phyloP scores from a whole-genome alignment of 1,139 yeast species.

The Pichiaceae sp. region DNA sequence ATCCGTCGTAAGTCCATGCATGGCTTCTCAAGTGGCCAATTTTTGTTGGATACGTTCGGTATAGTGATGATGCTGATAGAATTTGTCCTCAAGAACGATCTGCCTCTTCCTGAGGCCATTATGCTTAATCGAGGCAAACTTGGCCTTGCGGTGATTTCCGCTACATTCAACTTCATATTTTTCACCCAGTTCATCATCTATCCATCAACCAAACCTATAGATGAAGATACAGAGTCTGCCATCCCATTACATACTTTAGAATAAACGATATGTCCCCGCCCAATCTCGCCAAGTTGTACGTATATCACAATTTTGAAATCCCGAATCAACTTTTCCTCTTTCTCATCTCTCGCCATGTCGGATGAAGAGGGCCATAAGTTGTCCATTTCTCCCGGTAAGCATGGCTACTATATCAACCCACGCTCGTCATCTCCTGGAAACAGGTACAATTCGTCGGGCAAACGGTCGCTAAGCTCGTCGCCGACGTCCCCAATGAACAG shows the following conservation, averaged over 20 bases:
- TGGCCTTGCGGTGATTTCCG: constrained; percentile 28
- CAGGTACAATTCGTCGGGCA: neutral
- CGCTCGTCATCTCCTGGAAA: neutral
- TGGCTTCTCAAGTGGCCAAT: constrained; percentile 49
- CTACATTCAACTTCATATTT: constrained; percentile 27
- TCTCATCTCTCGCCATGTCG: constrained; percentile 1
- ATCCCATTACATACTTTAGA: neutral
- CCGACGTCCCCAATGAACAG: constrained; percentile 16
- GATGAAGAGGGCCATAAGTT: constrained; percentile 1
- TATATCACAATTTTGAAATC: neutral
- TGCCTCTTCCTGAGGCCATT: constrained; percentile 16
- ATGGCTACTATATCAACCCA: neutral
- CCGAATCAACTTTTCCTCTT: too few relatives aligned
- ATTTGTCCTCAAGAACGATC: constrained; percentile 27
- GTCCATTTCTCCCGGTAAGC: neutral
- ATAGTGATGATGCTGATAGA: constrained; percentile 43
- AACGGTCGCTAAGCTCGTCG: constrained; percentile 2
- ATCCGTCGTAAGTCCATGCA: constrained; percentile 42
- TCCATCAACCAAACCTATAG: constrained; percentile 5
- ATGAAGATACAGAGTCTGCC: neutral
- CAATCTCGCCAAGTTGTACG: neutral
- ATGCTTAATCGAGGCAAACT: constrained; percentile 28
- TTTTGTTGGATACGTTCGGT: constrained; percentile 44
- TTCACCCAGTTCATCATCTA: constrained; percentile 21
- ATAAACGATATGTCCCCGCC: neutral